Evolutionary conservation across 2,329 filamentous ascomycete genomes (phyloP), one percentile per base, ranked within the genome.

Genomic region (Chaetomiaceae sp.): DNA sequence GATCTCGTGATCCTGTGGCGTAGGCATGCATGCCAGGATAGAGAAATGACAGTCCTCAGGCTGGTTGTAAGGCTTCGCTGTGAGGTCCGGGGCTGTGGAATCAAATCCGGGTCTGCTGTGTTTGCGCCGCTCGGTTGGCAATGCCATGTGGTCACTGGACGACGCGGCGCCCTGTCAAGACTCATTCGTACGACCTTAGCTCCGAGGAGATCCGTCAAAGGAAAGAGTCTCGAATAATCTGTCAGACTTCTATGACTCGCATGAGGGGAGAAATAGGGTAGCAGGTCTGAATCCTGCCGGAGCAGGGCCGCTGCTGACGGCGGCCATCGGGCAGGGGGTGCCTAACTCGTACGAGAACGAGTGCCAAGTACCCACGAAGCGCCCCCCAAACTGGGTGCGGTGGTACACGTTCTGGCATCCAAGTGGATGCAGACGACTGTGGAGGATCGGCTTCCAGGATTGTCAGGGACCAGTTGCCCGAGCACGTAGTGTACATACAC

Each of bases 1-100:
- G 19, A 36, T 37, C 49, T 35, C 42, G 45, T 52, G 42, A 43
- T 47, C 15, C 18, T 14, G 11, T 11, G 14, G 36, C 3, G 24
- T 7, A 11, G 4, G 27, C 42, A 47, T 50, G 29, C n/a, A n/a
- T 6, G 29, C 29, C 6, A 24, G 22, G 22, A 9, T 24, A 24
- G 22, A 24, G 22, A 24, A n/a, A n/a, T n/a, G n/a, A n/a, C n/a
- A n/a, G n/a, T n/a, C n/a, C n/a, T n/a, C n/a, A n/a, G n/a, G n/a
- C n/a, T n/a, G n/a, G n/a, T n/a, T n/a, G n/a, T n/a, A n/a, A n/a
- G n/a, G n/a, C n/a, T n/a, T n/a, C n/a, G n/a, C n/a, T n/a, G n/a
- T n/a, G n/a, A n/a, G n/a, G n/a, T n/a, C n/a, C n/a, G n/a, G n/a
- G 27, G 27, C 27, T 3, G 27, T 29, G 27, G 27, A 29, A 29